phyloP scores from a whole-genome alignment of 2,329 filamentous ascomycete species.

The Colletotrichum sp. region DNA sequence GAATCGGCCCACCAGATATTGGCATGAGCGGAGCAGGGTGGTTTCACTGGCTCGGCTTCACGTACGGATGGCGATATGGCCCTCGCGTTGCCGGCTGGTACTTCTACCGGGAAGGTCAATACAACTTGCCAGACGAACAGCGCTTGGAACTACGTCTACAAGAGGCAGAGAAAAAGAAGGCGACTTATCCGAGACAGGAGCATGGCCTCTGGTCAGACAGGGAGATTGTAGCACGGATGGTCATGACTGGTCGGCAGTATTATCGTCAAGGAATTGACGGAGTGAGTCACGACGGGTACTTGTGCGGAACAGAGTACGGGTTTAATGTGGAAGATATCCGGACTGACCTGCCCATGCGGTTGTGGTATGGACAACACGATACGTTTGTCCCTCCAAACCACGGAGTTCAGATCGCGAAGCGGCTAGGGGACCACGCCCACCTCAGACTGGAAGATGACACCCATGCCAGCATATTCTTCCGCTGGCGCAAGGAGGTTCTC shows the following conservation, averaged over 20 bases:
- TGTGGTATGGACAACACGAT: slow-evolving; percentile 17
- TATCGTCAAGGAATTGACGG: slow-evolving; percentile 16
- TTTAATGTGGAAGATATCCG: slow-evolving; percentile 15
- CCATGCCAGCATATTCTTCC: slow-evolving; percentile 19
- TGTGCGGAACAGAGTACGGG: slow-evolving; percentile 11
- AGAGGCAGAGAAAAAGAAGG: slow-evolving; percentile 3
- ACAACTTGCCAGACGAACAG: slow-evolving; percentile 5
- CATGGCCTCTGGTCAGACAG: background rate
- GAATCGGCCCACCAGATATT: slow-evolving; percentile 24
- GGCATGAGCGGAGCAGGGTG: slow-evolving; percentile 22
- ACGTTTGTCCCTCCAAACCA: slow-evolving; percentile 15
- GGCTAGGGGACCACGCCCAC: background rate
- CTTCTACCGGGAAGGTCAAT: background rate
- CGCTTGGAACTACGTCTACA: background rate
- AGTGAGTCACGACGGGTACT: slow-evolving; percentile 2
- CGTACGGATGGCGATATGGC: slow-evolving; percentile 14
- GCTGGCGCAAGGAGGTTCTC: background rate
- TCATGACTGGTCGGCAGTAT: slow-evolving; percentile 8
- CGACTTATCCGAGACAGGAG: background rate
- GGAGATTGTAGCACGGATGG: slow-evolving; percentile 4
- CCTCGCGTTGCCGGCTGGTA: slow-evolving; percentile 13
- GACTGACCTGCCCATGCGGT: background rate
- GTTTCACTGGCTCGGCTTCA: slow-evolving; percentile 21
- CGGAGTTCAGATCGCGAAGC: slow-evolving; percentile 9
- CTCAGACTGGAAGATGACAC: slow-evolving; percentile 18